phyloP scores from a whole-genome alignment of 2,329 filamentous ascomycete species.

The Leptographium wingfieldii region DNA sequence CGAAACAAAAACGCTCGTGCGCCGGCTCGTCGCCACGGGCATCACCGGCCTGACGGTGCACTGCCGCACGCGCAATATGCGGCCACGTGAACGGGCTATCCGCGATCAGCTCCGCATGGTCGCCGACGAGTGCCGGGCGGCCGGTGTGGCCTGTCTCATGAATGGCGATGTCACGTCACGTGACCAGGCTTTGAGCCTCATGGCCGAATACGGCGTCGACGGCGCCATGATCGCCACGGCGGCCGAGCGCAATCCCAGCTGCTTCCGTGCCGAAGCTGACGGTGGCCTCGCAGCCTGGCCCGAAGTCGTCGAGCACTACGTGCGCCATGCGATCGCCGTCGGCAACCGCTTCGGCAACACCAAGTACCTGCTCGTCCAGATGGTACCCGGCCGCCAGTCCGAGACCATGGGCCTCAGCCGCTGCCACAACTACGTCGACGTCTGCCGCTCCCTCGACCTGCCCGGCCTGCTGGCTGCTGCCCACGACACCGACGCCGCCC shows the following conservation, averaged over 20 bases:
- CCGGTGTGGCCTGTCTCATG: conserved; percentile 85
- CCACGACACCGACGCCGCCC: conserved; percentile 47
- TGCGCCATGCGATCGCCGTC: conserved; percentile 59
- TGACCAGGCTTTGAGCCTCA: conserved; percentile 58
- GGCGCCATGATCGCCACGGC: conserved; percentile 95
- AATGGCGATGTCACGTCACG: conserved; percentile 80
- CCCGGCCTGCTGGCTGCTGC: conserved; percentile 48
- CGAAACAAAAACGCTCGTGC: conserved; percentile 65
- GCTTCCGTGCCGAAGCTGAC: conserved; percentile 57
- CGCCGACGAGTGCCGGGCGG: conserved; percentile 63
- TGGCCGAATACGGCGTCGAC: conserved; percentile 71
- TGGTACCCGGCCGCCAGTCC: conserved; percentile 68
- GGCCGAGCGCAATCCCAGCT: conserved; percentile 83
- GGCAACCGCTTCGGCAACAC: conserved; percentile 88
- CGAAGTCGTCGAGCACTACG: conserved; percentile 64
- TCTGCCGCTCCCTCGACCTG: conserved; percentile 53
- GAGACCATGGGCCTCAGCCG: conserved; percentile 48
- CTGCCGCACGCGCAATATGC: conserved; percentile 93
- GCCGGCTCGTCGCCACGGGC: conserved; percentile 68
- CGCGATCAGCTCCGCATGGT: conserved; percentile 79
- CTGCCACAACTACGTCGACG: conserved; percentile 58
- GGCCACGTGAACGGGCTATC: conserved; percentile 77
- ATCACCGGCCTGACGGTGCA: conserved; percentile 90
- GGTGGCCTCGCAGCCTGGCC: conserved; percentile 64
- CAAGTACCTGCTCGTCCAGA: conserved; percentile 76